These are phyloP conservation scores for Silene latifolia DNA, from an alignment of 148 eudicot genomes.

Conservation along the genomic window DNA sequence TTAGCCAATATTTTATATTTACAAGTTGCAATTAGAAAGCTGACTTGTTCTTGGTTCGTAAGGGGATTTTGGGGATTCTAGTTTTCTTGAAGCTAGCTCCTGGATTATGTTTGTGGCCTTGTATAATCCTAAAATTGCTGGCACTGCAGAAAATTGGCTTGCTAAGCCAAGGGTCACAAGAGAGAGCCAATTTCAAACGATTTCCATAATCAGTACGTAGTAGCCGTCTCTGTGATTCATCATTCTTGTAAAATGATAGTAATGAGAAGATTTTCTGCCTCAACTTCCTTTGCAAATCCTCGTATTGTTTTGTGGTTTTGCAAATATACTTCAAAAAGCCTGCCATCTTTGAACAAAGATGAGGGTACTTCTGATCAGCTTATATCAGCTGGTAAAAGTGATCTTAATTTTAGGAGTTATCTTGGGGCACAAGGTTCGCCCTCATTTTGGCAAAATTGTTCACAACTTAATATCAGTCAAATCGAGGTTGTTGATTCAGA, in stretches of 20 bases:
- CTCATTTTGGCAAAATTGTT: conserved; percentile 27
- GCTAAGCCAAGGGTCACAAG: neutral
- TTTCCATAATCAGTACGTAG: neutral
- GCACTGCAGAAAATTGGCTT: conserved; percentile 8
- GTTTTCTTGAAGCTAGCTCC: neutral
- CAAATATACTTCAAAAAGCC: conserved; percentile 16
- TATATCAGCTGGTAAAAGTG: conserved; percentile 5
- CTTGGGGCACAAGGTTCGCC: conserved; percentile 31
- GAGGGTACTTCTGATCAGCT: conserved; percentile 20
- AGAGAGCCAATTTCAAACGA: neutral
- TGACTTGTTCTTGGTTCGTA: too few species aligned
- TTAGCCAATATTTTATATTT: too few species aligned
- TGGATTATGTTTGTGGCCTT: neutral
- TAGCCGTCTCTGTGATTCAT: too few species aligned
- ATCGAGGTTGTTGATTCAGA: conserved; percentile 67
- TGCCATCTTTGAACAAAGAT: conserved; percentile 1
- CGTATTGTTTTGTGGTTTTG: neutral
- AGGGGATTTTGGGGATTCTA: neutral
- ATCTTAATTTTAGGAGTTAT: conserved; percentile 17
- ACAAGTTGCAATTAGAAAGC: too few species aligned
- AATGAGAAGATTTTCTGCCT: conserved; percentile 20
- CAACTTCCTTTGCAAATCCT: conserved; percentile 7
- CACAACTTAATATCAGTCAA: conserved; percentile 32
- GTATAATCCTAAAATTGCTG: conserved; percentile 4
- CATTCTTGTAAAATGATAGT: conserved; percentile 10